Conservation (phyloP, 2,329 filamentous ascomycete genomes). For the Stagonosporopsis cucurbitacearum region DNA sequence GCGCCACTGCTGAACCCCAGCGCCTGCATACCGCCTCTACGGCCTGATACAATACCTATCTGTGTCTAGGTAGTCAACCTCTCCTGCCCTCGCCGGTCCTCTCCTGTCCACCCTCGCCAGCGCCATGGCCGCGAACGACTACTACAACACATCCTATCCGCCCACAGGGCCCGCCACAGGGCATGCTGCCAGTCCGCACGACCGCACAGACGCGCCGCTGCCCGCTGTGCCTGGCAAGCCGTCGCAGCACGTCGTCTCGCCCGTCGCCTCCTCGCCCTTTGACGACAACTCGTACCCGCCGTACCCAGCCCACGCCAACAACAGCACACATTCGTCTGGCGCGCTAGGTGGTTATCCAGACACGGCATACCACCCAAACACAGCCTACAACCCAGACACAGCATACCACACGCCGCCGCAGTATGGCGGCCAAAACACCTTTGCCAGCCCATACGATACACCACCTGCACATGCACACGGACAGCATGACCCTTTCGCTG, state of each 20-base stretch:
- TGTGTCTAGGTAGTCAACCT: too few relatives aligned
- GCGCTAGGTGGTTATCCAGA: slow-evolving; percentile 63
- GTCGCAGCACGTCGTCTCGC: slow-evolving; percentile 36
- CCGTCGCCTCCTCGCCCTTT: slow-evolving; percentile 39
- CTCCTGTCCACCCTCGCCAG: slow-evolving; percentile 1
- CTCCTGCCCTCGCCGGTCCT: not conserved
- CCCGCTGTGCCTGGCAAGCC: slow-evolving; percentile 37
- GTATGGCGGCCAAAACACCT: slow-evolving; percentile 34
- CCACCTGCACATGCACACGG: slow-evolving; percentile 58
- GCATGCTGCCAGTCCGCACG: slow-evolving; percentile 18
- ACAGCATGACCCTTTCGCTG: slow-evolving; percentile 60
- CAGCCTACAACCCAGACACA: slow-evolving; percentile 54
- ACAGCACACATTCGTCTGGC: slow-evolving; percentile 41
- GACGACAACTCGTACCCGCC: slow-evolving; percentile 56
- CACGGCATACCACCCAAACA: slow-evolving; percentile 60
- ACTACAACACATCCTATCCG: slow-evolving; percentile 61
- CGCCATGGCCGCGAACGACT: slow-evolving; percentile 62
- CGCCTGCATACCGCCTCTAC: slow-evolving; percentile 5
- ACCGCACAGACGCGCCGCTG: slow-evolving; percentile 52
- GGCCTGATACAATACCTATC: too few relatives aligned
- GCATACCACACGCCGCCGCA: slow-evolving; percentile 61
- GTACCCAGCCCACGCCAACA: slow-evolving; percentile 46
- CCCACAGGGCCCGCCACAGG: slow-evolving; percentile 27
- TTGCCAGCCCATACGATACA: slow-evolving; percentile 43
- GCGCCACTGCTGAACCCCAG: slow-evolving; percentile 1